phyloP scores from a whole-genome alignment of 1,284 basidiomycete genomes.

The Ustanciosporium gigantosporum region DNA sequence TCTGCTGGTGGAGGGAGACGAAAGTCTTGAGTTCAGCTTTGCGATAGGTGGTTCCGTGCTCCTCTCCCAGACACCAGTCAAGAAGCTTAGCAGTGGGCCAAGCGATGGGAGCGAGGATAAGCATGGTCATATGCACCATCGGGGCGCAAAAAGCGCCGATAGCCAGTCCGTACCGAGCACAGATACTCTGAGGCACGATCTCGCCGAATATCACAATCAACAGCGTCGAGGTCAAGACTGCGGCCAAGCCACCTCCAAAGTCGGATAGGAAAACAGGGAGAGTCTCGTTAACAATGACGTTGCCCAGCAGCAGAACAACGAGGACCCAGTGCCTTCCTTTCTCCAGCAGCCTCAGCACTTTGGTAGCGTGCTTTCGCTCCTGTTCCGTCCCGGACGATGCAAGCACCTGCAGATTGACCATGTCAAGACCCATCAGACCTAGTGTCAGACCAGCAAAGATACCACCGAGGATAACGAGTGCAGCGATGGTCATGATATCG shows the following conservation, averaged over 20 bases:
- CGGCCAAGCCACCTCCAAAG: constrained; percentile 56
- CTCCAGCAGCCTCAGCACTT: constrained; percentile 69
- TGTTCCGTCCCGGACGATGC: constrained; percentile 75
- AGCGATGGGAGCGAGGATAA: constrained; percentile 63
- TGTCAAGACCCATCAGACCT: constrained; percentile 91
- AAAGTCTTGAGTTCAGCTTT: constrained; percentile 79
- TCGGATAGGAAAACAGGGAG: constrained; percentile 61
- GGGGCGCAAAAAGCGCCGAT: constrained; percentile 88
- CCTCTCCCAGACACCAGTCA: constrained; percentile 64
- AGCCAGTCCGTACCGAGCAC: constrained; percentile 86
- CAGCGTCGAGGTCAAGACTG: constrained; percentile 54
- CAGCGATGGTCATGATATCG: constrained; percentile 48
- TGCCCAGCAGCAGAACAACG: constrained; percentile 77
- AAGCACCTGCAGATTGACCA: constrained; percentile 85
- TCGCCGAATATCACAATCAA: constrained; percentile 64
- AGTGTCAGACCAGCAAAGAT: constrained; percentile 72
- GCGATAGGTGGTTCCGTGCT: constrained; percentile 62
- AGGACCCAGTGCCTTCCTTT: constrained; percentile 92
- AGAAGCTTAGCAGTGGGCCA: constrained; percentile 62
- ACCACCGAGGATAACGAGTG: constrained; percentile 61
- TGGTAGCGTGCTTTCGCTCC: constrained; percentile 63
- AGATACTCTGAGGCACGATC: constrained; percentile 65
- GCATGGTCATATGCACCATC: constrained; percentile 64
- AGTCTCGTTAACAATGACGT: constrained; percentile 73
- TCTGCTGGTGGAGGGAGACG: constrained; percentile 76